These are phyloP conservation scores for Abortiporus biennis DNA, from an alignment of 1,284 basidiomycete genomes.

Conservation along the genomic window DNA sequence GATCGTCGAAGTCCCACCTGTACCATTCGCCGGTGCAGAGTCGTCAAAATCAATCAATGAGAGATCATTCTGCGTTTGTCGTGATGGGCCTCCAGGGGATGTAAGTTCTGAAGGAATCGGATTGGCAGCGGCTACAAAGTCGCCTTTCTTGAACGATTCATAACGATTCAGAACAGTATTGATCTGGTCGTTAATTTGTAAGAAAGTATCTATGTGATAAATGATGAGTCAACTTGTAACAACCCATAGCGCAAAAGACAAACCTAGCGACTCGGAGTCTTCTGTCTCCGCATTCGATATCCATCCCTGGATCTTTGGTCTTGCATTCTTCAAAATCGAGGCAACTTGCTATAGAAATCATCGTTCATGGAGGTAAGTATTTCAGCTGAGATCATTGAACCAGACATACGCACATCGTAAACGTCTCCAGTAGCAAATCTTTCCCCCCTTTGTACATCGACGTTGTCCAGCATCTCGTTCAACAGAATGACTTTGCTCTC, in stretches of 20 bases:
- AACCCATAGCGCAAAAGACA: conserved; percentile 1
- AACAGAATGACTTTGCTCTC: conserved; percentile 92
- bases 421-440: conserved; percentile 84
- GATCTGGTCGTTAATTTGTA: conserved; percentile 97
- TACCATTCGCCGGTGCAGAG: conserved; percentile 16
- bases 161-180: conserved; percentile 89
- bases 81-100: conserved; percentile 11
- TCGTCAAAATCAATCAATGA: conserved; percentile 78
- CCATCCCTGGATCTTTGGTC: conserved; percentile 98
- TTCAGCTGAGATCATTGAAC: background rate
- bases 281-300: conserved; percentile 86
- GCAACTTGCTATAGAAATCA: conserved; percentile 74
- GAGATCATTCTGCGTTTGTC: conserved; percentile 23
- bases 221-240: background rate
- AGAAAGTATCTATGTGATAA: conserved; percentile 66
- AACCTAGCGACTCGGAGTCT: conserved; percentile 85
- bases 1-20: conserved; percentile 16
- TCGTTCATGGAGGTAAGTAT: conserved; percentile 3
- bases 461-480: conserved; percentile 96
- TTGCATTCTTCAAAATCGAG: conserved; percentile 72
- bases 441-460: conserved; percentile 65
- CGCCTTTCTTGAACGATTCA: conserved; percentile 88
- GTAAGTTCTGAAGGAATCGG: conserved; percentile 57
- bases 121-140: conserved; percentile 64
- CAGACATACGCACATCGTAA: conserved; percentile 66